Conservation (phyloP, 2,329 filamentous ascomycete species). For the Talaromyces pinophilus region DNA sequence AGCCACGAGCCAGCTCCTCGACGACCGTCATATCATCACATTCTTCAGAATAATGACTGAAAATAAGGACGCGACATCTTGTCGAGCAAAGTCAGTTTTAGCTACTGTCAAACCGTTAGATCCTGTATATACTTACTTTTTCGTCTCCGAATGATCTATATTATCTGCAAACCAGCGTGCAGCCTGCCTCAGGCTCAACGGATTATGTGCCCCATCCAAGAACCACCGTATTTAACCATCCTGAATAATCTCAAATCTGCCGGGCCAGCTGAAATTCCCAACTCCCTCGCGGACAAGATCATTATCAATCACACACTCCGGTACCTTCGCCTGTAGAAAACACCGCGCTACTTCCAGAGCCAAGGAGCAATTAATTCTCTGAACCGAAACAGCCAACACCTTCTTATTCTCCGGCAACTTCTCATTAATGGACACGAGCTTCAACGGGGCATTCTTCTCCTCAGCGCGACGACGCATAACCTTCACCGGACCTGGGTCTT, state of each 20-base stretch:
- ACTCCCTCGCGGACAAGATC: slow-evolving; percentile 32
- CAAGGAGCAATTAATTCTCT: slow-evolving; percentile 38
- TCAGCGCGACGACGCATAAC: slow-evolving; percentile 32
- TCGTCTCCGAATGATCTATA: not conserved
- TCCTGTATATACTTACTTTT: not conserved
- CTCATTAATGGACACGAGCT: slow-evolving; percentile 18
- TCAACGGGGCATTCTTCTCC: slow-evolving; percentile 8
- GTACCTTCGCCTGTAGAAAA: slow-evolving; percentile 30
- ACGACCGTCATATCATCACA: slow-evolving; percentile 32
- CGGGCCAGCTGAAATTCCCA: slow-evolving; percentile 34
- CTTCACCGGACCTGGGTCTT: slow-evolving; percentile 33
- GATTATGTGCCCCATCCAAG: slow-evolving; percentile 48
- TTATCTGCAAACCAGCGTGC: slow-evolving; percentile 42
- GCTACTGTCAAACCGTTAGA: not conserved
- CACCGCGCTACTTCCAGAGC: slow-evolving; percentile 30
- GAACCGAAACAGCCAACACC: slow-evolving; percentile 31
- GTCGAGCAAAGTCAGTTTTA: slow-evolving; percentile 2
- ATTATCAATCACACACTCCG: slow-evolving; percentile 23
- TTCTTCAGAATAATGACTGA: slow-evolving; percentile 36
- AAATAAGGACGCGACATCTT: slow-evolving; percentile 33
- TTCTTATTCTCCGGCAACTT: slow-evolving; percentile 25
- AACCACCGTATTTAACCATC: slow-evolving; percentile 37
- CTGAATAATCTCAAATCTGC: slow-evolving; percentile 37
- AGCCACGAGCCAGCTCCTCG: slow-evolving; percentile 26
- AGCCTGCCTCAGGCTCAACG: slow-evolving; percentile 41